Percentiles rank a stretch among this genome's conserved stretches.
Evolutionary conservation across 2,329 filamentous ascomycete species (phyloP).

Genomic region (Pleurostoma richardsiae): DNA sequence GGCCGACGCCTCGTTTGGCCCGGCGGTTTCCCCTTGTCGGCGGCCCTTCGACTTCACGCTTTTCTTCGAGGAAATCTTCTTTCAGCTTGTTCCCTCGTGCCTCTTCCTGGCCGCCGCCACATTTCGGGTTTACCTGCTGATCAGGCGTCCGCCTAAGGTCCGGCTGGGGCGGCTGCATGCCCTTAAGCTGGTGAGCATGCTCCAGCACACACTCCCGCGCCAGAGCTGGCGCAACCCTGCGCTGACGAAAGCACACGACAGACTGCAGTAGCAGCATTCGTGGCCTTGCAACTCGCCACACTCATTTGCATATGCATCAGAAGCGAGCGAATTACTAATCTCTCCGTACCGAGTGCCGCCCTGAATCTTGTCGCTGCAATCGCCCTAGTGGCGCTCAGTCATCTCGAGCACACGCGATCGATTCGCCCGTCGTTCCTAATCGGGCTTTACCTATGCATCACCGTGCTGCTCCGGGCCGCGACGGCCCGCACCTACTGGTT

Average conservation of each 20-base stretch:
- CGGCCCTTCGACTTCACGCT: slow-evolving; percentile 11
- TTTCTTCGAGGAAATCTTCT: slow-evolving; percentile 11
- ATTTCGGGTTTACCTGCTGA: slow-evolving; percentile 4
- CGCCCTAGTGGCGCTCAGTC: neutral
- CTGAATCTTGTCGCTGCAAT: slow-evolving; percentile 1
- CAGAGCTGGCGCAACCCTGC: neutral
- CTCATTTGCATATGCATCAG: slow-evolving; percentile 1
- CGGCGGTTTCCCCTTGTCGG: slow-evolving; percentile 9
- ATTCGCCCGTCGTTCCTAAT: slow-evolving; percentile 8
- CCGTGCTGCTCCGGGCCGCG: slow-evolving; percentile 7
- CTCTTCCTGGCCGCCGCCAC: slow-evolving; percentile 6
- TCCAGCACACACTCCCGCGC: neutral
- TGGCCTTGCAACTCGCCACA: neutral
- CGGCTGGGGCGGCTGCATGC: neutral
- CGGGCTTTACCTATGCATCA: slow-evolving; percentile 9
- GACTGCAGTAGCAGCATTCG: neutral
- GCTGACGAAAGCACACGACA: neutral
- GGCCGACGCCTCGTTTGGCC: slow-evolving; percentile 10
- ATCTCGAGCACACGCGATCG: slow-evolving; percentile 11
- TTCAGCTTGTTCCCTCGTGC: slow-evolving; percentile 8
- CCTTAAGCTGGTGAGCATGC: neutral
- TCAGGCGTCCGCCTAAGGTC: neutral
- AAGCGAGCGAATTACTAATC: slow-evolving; percentile 6
- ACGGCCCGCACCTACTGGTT: slow-evolving; percentile 10
- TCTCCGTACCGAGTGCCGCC: slow-evolving; percentile 5